These are phyloP conservation scores for Talaromyces sp. DNA, from an alignment of 2,329 filamentous ascomycete species.

Conservation along the genomic window DNA sequence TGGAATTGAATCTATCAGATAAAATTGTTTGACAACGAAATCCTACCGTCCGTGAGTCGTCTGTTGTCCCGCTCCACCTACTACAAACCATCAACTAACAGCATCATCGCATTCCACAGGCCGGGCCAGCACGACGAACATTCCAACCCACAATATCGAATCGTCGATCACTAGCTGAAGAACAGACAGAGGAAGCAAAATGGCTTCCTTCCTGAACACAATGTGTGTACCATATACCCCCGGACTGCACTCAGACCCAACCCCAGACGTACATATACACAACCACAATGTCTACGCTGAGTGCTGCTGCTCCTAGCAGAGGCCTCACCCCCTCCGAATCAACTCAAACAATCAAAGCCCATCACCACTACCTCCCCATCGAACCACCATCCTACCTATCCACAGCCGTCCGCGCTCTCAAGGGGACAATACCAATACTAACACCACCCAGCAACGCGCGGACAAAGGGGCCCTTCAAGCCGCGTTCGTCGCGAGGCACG, in stretches of 20 bases:
- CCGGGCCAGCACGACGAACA: not conserved
- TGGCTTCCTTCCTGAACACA: constrained; percentile 79
- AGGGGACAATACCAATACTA: constrained; percentile 42
- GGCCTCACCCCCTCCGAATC: constrained; percentile 29
- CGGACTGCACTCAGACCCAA: constrained; percentile 21
- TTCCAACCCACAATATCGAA: constrained; percentile 9
- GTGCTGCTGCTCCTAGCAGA: not conserved
- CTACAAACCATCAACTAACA: not conserved
- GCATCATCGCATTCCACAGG: constrained; percentile 15
- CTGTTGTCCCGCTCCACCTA: not conserved
- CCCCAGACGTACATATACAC: constrained; percentile 12
- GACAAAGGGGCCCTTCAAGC: constrained; percentile 86
- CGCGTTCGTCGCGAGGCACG: constrained; percentile 82
- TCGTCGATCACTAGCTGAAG: not conserved
- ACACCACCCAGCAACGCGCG: constrained; percentile 70
- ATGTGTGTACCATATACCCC: constrained; percentile 62
- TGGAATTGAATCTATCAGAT: not conserved
- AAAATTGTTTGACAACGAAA: not conserved
- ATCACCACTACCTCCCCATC: constrained; percentile 26
- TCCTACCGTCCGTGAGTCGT: not conserved
- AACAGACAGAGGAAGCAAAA: constrained; percentile 34
- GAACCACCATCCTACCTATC: constrained; percentile 39
- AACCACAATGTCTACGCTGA: constrained; percentile 15
- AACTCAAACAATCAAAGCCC: constrained; percentile 34
- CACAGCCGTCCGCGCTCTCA: constrained; percentile 36